Conservation (phyloP, 306 rosid genomes). For the Vicia faba region DNA sequence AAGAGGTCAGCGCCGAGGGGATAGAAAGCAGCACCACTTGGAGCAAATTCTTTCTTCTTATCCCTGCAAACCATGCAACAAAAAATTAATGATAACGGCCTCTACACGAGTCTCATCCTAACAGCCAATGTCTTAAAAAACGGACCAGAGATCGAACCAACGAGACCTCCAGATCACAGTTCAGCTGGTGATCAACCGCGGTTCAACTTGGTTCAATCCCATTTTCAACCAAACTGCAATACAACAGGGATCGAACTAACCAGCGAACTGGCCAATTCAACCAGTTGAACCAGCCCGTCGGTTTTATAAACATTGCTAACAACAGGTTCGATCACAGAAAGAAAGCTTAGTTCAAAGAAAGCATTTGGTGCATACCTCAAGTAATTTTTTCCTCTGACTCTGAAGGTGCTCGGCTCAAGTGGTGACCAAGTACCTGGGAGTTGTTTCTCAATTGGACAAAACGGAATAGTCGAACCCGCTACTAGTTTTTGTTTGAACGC, state of each 20-base stretch:
- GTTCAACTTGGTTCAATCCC: neutral
- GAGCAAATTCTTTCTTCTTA: slow-evolving; percentile 89
- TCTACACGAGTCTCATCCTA: slow-evolving; percentile 24
- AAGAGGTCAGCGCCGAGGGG: slow-evolving; percentile 88
- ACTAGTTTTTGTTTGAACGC: slow-evolving; percentile 58
- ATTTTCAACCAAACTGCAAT: neutral
- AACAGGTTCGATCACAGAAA: slow-evolving; percentile 19
- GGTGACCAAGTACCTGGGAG: slow-evolving; percentile 80
- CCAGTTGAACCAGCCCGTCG: neutral
- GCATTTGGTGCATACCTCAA: slow-evolving; percentile 53
- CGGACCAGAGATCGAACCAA: neutral
- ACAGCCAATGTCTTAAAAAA: neutral
- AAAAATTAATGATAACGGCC: slow-evolving; percentile 11
- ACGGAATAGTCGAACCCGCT: slow-evolving; percentile 74
- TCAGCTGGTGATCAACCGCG: no score
- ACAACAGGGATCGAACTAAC: neutral
- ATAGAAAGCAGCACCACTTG: slow-evolving; percentile 71
- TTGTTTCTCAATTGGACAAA: slow-evolving; percentile 70
- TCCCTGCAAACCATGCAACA: slow-evolving; percentile 64
- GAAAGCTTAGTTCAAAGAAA: neutral
- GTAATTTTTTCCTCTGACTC: slow-evolving; percentile 85
- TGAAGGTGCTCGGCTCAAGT: slow-evolving; percentile 79
- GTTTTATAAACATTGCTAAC: neutral
- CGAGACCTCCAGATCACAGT: neutral
- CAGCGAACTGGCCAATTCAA: neutral